These are phyloP conservation scores for Coemansia sp. DNA, from an alignment of 192 early-diverging fungal species.

Conservation along the genomic window DNA sequence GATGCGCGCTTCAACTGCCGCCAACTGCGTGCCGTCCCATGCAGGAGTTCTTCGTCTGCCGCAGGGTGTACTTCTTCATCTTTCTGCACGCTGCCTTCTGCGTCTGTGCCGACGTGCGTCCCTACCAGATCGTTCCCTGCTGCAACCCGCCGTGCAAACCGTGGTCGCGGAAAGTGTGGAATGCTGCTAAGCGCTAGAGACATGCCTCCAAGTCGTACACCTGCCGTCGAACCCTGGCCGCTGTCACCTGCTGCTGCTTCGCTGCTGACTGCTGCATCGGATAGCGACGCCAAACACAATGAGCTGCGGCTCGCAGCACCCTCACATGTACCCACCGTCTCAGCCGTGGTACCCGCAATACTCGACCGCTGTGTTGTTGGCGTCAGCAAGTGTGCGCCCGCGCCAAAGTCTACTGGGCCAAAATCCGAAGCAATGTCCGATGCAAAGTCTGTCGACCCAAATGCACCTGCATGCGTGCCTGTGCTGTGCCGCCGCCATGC, in stretches of 20 bases:
- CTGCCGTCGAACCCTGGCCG: neutral
- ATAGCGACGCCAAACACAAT: neutral
- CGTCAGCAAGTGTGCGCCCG: conserved; percentile 4
- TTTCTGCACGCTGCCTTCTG: neutral
- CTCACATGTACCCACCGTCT: neutral
- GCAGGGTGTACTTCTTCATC: neutral
- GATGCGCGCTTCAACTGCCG: neutral
- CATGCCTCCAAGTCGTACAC: neutral
- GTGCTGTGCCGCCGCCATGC: conserved; percentile 17
- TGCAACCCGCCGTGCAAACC: neutral
- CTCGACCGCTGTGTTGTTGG: conserved; percentile 9
- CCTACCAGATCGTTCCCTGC: neutral
- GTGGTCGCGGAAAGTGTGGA: conserved; percentile 16
- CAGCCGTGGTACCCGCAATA: conserved; percentile 6
- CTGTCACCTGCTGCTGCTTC: neutral
- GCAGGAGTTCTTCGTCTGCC: neutral
- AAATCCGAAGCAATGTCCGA: too few relatives aligned
- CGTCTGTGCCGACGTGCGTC: neutral
- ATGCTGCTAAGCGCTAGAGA: conserved; percentile 15
- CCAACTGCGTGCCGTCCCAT: neutral
- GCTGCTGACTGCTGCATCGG: neutral
- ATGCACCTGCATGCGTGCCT: conserved; percentile 2
- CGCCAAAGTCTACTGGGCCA: neutral
- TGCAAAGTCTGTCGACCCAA: conserved; percentile 1
- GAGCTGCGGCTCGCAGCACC: conserved; percentile 10